A percentile compares a stretch with the other conserved stretches of the same genome.
Conservation (phyloP, 2,329 filamentous ascomycete species). For the Apiospora pterosperma region DNA sequence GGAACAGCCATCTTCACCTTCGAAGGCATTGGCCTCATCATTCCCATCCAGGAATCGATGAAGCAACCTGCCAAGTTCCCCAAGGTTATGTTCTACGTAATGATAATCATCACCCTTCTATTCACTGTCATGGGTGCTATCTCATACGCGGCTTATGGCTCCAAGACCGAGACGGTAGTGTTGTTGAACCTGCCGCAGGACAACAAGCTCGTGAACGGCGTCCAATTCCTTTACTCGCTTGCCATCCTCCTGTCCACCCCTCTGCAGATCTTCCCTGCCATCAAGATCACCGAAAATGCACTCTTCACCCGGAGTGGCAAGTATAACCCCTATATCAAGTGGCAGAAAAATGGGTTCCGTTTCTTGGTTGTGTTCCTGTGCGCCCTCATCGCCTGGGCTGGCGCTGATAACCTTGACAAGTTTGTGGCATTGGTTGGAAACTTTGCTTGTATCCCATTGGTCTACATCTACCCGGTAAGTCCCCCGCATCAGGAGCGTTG, state of each 20-base stretch:
- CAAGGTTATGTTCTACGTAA: slow-evolving; percentile 80
- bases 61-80: slow-evolving; percentile 87
- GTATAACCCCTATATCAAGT: slow-evolving; percentile 98
- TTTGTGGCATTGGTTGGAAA: slow-evolving; percentile 95
- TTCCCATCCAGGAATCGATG: slow-evolving; percentile 98
- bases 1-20: slow-evolving; percentile 99
- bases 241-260: slow-evolving; percentile 96
- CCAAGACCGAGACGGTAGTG: slow-evolving; percentile 92
- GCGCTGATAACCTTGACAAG: slow-evolving; percentile 91
- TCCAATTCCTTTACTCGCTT: slow-evolving; percentile 95
- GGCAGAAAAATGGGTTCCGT: slow-evolving; percentile 97
- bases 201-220: slow-evolving; percentile 88
- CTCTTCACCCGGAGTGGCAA: slow-evolving; percentile 93
- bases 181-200: slow-evolving; percentile 95
- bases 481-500: slow-evolving; percentile 23
- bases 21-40: slow-evolving; percentile 94
- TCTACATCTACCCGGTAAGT: slow-evolving; percentile 96
- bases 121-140: slow-evolving; percentile 90
- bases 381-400: slow-evolving; percentile 84
- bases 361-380: slow-evolving; percentile 90
- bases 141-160: slow-evolving; percentile 94
- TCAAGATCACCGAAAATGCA: slow-evolving; percentile 92
- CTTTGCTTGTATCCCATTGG: slow-evolving; percentile 95
- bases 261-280: slow-evolving; percentile 94
- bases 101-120: slow-evolving; percentile 90